Evolutionary conservation across 2,329 filamentous ascomycete species (phyloP).

Genomic region (Epichloe gansuensis): DNA sequence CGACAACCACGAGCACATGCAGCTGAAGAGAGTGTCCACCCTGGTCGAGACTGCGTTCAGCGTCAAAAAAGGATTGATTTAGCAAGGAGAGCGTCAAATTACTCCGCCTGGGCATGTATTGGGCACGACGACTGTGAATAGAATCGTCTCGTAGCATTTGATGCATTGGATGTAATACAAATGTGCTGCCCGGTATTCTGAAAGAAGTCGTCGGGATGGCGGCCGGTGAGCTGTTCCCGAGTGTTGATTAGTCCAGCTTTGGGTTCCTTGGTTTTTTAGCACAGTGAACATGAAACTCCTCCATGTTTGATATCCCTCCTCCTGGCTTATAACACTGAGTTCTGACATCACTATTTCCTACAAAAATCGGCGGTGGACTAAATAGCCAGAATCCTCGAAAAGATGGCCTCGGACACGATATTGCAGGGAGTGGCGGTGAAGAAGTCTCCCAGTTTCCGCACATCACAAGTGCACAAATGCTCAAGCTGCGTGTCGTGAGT

Average conservation of each 20-base stretch:
- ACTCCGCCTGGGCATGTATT: too few species aligned
- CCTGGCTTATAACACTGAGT: neutral
- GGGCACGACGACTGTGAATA: neutral
- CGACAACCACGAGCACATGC: neutral
- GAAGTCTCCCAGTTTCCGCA: neutral
- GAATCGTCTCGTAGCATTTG: neutral
- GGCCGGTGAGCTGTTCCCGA: neutral
- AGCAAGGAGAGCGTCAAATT: too few species aligned
- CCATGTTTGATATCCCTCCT: neutral
- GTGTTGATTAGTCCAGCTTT: neutral
- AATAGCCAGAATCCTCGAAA: neutral
- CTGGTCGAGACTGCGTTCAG: neutral
- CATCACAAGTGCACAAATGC: neutral
- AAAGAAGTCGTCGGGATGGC: neutral
- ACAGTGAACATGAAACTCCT: neutral
- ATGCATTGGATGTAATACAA: neutral
- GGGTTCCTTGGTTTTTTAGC: neutral
- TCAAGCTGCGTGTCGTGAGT: neutral
- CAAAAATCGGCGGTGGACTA: neutral
- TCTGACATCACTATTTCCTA: neutral
- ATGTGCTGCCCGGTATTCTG: neutral
- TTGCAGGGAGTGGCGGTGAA: neutral
- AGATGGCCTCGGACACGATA: neutral
- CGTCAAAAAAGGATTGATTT: too few species aligned
- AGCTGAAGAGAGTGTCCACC: neutral